Evolutionary conservation across 2,329 filamentous ascomycete species (phyloP), one percentile per base, ranked within the genome.

Genomic region (Ambrosiella cleistominuta): DNA sequence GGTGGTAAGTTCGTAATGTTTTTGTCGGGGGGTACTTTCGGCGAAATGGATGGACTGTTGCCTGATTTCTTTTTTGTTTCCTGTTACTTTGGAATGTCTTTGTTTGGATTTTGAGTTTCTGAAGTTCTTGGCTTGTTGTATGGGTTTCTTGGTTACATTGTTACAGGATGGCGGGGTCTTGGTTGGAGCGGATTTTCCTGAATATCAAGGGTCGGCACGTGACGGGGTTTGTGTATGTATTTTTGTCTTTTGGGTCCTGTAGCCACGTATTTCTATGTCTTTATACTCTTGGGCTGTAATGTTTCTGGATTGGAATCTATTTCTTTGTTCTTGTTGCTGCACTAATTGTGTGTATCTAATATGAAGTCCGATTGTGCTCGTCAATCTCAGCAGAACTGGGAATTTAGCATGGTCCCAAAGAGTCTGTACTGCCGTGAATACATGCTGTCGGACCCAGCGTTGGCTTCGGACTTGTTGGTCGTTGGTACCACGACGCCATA

Each of bases 401-500:
- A 40, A 17, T 62, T 60, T 49, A 88, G 83, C 54, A 71, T 78
- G 4, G 83, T 85, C 13, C 78, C 80, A 65, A 83, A 85, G 57
- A 89, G 66, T 5, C 75, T 74, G 69, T 82, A 87, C 62, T 78
- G 69, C 58, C 80, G 75, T 65, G 82, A 70, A 81, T 83, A 88
- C 37, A 75, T 70, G 62, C 63, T 70, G 2, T 68, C 73, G 1
- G 69, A 60, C 11, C 73, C 77, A 42, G 70, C 72, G 63, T 76
- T 67, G 1, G 71, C 73, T 62, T 73, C 73, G 4, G 59, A 62
- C 13, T 69, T 66, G 62, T 79, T 69, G 27, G 60, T 54, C 61
- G 72, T 70, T 4, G 59, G 62, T 12, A 75, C 67, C 58, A 69
- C 73, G 51, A 86, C 70, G 5, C 85, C 85, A 63, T 86, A 89